Base-by-base conservation (phyloP, 2,329 filamentous ascomycete species). In the Colletotrichum sidae region DNA sequence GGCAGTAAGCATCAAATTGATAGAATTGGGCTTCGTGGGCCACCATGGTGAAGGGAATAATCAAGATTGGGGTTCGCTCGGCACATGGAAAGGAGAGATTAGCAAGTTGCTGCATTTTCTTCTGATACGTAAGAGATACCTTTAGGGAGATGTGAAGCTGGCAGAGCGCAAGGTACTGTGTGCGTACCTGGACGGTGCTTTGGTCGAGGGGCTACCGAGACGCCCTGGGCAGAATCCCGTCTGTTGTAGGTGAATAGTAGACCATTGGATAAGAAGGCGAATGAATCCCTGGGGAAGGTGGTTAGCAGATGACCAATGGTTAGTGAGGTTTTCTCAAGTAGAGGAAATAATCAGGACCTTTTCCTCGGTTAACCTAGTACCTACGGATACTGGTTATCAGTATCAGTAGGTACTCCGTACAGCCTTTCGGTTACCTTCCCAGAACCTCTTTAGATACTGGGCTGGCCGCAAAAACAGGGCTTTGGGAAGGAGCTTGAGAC, bases 51-150 rank as follows among this genome's bases (percentile, higher is more conserved):
- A 45, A 46, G 35, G 51, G 41, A 51, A 46, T 34, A 52, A 55
- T 47, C 49, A 56, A 65, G 41, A 65, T 62, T 65, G 58, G 57
- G 52, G 15, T 38, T 58, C 57, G 34, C 52, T 55, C 52, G 56
- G 62, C 57, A 65, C 62, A 56, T 62, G 41, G 46, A 50, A 38
- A 62, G 35, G 56, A 55, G 37, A 52, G 41, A 51, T 58, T 52
- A 41, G 25, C 25, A 25, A 25, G 25, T 25, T 25, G 4, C 25
- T 25, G 25, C 25, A 4, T 4, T 25, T 25, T 3, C 25, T 25
- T 25, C 25, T 25, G 25, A 25, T 25, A 25, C 25, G 25, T 25
- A 25, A 4, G 25, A 25, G 25, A 25, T 25, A 25, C 25, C 25
- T 25, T 25, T 25, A 25, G 4, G 25, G 25, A 25, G 25, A 25